Evolutionary conservation across 1,284 basidiomycete genomes (phyloP).

Genomic region (Xerocomus nothofagi): DNA sequence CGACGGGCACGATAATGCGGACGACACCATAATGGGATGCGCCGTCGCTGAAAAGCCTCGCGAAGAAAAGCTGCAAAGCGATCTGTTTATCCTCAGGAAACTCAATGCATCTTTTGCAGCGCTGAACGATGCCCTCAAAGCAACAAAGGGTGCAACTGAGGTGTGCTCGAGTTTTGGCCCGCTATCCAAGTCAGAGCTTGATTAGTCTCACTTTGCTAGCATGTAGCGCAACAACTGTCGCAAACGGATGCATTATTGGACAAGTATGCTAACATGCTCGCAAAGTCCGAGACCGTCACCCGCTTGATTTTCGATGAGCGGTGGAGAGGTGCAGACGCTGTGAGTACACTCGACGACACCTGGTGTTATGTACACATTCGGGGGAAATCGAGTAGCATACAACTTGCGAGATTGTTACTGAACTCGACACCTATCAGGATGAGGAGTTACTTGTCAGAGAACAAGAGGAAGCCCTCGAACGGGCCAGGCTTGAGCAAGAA

Average conservation of each 20-base stretch:
- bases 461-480: slow-evolving; percentile 46
- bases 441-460: slow-evolving; percentile 54
- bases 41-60: slow-evolving; percentile 43
- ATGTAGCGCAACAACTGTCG: slow-evolving; percentile 60
- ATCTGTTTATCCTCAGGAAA: slow-evolving; percentile 68
- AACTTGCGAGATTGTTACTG: slow-evolving; percentile 3
- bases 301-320: slow-evolving; percentile 70
- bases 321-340: slow-evolving; percentile 69
- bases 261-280: slow-evolving; percentile 69
- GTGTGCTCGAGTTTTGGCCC: slow-evolving; percentile 38
- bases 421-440: slow-evolving; percentile 46
- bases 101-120: slow-evolving; percentile 65
- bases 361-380: not conserved
- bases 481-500: slow-evolving; percentile 46
- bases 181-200: not conserved
- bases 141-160: slow-evolving; percentile 63
- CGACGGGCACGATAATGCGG: slow-evolving; percentile 22
- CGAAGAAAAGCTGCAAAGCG: slow-evolving; percentile 72
- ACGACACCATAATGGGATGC: slow-evolving; percentile 23
- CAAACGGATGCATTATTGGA: slow-evolving; percentile 71
- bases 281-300: slow-evolving; percentile 63
- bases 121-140: slow-evolving; percentile 63
- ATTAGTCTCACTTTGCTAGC: slow-evolving; percentile 38
- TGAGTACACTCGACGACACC: slow-evolving; percentile 36
- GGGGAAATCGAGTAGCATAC: not conserved